These are phyloP conservation scores for Pleoardoris graminearum DNA, from an alignment of 2,329 filamentous ascomycete genomes.

Conservation along the genomic window DNA sequence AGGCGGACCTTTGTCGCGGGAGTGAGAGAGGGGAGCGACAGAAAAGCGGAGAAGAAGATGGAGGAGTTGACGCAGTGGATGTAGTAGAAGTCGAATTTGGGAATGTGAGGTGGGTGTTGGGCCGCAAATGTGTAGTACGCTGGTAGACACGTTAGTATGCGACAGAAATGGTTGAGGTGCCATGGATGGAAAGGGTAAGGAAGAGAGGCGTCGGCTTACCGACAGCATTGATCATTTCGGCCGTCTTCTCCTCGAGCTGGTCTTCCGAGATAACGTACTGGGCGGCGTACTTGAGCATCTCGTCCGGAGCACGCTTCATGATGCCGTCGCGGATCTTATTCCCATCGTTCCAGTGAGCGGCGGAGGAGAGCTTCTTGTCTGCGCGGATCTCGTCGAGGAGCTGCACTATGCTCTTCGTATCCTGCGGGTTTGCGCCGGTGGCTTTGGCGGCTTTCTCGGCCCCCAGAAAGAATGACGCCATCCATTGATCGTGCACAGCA, in stretches of 20 bases:
- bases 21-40: conserved; percentile 59
- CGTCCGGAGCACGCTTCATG: conserved; percentile 62
- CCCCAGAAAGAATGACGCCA: conserved; percentile 58
- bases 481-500: conserved; percentile 66
- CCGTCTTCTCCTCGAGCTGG: conserved; percentile 60
- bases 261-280: conserved; percentile 57
- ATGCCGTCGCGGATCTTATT: conserved; percentile 73
- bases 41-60: conserved; percentile 72
- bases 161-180: background rate
- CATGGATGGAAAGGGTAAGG: background rate
- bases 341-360: conserved; percentile 57
- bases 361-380: conserved; percentile 60
- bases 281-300: conserved; percentile 64
- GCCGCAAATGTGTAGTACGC: conserved; percentile 65
- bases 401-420: conserved; percentile 53
- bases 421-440: conserved; percentile 17
- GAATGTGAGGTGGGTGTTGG: conserved; percentile 57
- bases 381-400: conserved; percentile 64
- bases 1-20: conserved; percentile 66
- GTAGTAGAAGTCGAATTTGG: conserved; percentile 79
- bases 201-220: too few relatives aligned
- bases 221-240: conserved; percentile 71
- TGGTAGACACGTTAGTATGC: conserved; percentile 10
- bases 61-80: conserved; percentile 78
- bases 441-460: conserved; percentile 55